These are phyloP conservation scores for Trapa incisa DNA, from an alignment of 345 rosid genomes.

Conservation along the genomic window DNA sequence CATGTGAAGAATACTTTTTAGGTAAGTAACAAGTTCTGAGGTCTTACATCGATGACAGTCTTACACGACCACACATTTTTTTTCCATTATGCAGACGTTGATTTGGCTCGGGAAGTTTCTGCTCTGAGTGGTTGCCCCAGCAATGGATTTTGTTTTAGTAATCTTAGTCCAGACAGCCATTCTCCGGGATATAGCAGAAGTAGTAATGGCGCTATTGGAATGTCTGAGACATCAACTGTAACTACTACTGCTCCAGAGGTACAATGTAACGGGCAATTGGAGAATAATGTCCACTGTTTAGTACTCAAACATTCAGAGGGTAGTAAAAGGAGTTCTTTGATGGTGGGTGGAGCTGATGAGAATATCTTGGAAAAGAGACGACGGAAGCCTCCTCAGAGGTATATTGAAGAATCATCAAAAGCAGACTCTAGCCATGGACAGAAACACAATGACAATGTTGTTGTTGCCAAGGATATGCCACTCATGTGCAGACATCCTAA, in stretches of 20 bases:
- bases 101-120: constrained; percentile 36
- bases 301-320: constrained; percentile 22
- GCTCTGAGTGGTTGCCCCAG: constrained; percentile 21
- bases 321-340: constrained; percentile 22
- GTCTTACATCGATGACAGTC: background rate
- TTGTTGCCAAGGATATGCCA: constrained; percentile 12
- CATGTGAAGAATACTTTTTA: constrained; percentile 35
- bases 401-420: constrained; percentile 35
- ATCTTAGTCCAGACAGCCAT: constrained; percentile 49
- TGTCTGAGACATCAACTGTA: constrained; percentile 40
- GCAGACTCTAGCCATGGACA: constrained; percentile 7
- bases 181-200: constrained; percentile 54
- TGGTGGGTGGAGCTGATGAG: constrained; percentile 11
- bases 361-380: constrained; percentile 27
- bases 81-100: constrained; percentile 38
- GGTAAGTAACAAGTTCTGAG: constrained; percentile 20
- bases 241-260: constrained; percentile 19
- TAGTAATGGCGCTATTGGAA: constrained; percentile 30
- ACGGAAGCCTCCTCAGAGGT: constrained; percentile 39
- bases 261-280: constrained; percentile 28
- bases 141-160: constrained; percentile 19
- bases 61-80: background rate
- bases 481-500: constrained; percentile 3
- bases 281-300: constrained; percentile 20
- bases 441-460: constrained; percentile 11